Base-by-base conservation (phyloP, 1,139 yeast species). In the Lodderomyces oxycetoniae region DNA sequence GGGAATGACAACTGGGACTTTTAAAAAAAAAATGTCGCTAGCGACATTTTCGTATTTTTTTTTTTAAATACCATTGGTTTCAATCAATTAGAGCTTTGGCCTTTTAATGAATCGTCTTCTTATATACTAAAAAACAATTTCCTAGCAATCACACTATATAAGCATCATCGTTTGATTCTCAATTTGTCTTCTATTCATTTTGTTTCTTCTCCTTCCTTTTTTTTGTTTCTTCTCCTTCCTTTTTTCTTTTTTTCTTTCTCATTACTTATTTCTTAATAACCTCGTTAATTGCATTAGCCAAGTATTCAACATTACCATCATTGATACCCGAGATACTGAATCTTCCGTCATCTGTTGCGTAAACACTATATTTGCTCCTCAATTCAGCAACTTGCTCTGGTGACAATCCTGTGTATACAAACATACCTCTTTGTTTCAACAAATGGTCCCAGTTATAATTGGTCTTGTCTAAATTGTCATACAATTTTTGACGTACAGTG, bases 341-440 rank as follows among this genome's bases (percentile, higher is more conserved):
- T 56, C 98, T 79, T 34, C 97, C 97, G 57, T 88, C 93, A 46
- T 74, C 71, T 25, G 95, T 84, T 53, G 93, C 74, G 59, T 91
- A 91, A 28, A 91, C 79, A 28, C 87, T 82, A 62, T 66, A 82
- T 52, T 85, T 77, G 36, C 74, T 71, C 51, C 83, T 77, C 54
- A 91, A 71, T 45, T 68, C 65, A 37, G 76, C 67, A 32, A 85
- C 91, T 60, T 87, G 95, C 28, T 71, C 74, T 29, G 78, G 65
- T 21, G 65, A 59, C 45, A 91, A 73, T 9, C 96, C 96, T 28
- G 96, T 89, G 68, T 74, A 91, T 38, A 89, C 86, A 61, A 91
- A 91, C 97, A 91, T 91, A 53, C 98, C 98, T 59, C 93, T 84
- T 63, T 91, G 97, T 53, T 79, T 71, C 43, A 81, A 69, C 56